These are phyloP conservation scores for Blastobotrys raffinosifermentans DNA, from an alignment of 1,139 yeast species.

Conservation along the genomic window DNA sequence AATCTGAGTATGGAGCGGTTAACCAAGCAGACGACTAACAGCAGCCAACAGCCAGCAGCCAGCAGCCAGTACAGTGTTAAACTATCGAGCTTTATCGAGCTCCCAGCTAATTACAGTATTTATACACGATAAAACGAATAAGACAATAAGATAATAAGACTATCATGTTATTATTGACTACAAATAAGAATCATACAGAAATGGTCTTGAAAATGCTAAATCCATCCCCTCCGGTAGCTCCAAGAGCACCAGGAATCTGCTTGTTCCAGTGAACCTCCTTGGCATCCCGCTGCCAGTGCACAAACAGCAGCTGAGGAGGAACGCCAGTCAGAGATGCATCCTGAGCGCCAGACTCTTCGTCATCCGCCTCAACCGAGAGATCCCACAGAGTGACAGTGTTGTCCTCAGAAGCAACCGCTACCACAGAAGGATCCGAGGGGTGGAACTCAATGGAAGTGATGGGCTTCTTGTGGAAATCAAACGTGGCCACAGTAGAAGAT, in stretches of 20 bases:
- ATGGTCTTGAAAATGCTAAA: slow-evolving; percentile 94
- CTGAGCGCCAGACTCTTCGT: slow-evolving; percentile 24
- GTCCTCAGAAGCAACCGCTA: slow-evolving; percentile 95
- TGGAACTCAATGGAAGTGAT: slow-evolving; percentile 91
- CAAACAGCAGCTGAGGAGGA: slow-evolving; percentile 93
- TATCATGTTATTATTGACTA: neutral
- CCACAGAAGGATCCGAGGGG: slow-evolving; percentile 90
- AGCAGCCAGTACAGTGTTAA: no score
- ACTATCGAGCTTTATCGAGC: no score
- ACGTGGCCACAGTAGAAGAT: slow-evolving; percentile 55
- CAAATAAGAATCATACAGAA: slow-evolving; percentile 41
- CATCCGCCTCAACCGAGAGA: slow-evolving; percentile 28
- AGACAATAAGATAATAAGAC: no score
- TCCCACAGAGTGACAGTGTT: slow-evolving; percentile 92
- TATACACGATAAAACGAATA: no score
- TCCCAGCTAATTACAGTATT: no score
- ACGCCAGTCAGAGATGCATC: slow-evolving; percentile 58
- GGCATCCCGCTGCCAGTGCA: slow-evolving; percentile 97
- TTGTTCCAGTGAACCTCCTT: slow-evolving; percentile 98
- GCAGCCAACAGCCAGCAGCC: neutral
- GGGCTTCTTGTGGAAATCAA: slow-evolving; percentile 91
- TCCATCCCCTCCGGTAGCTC: slow-evolving; percentile 94
- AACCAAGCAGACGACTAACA: neutral
- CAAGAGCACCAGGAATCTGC: slow-evolving; percentile 93
- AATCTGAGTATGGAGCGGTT: neutral